Evolutionary conservation across 768 basidiomycete species (phyloP).

Genomic region (Tricholoma saponaceum): DNA sequence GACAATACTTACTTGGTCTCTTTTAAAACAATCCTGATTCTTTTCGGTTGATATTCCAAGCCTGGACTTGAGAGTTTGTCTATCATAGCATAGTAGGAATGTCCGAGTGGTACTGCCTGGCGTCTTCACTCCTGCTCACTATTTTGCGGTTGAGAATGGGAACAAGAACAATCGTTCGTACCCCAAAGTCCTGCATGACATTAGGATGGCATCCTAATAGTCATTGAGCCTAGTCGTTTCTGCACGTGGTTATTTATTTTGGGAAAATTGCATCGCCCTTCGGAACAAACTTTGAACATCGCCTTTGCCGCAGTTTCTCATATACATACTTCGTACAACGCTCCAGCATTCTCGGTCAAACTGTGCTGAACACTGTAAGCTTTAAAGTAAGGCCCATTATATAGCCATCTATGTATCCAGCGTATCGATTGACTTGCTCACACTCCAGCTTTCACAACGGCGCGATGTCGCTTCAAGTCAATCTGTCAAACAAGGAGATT

Average conservation of each 20-base stretch:
- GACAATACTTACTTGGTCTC: no score
- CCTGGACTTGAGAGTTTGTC: no score
- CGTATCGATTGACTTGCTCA: not conserved
- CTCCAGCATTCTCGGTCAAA: not conserved
- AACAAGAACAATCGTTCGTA: no score
- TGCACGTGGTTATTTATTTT: not conserved
- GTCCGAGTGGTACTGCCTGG: no score
- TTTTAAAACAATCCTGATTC: no score
- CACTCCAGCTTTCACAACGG: not conserved
- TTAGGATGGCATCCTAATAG: no score
- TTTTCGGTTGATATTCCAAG: no score
- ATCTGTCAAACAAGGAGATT: constrained; percentile 71
- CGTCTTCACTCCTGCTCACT: no score
- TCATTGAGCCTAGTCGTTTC: not conserved
- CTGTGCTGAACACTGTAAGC: not conserved
- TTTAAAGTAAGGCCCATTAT: not conserved
- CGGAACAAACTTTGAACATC: not conserved
- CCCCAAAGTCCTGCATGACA: no score
- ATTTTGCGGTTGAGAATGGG: no score
- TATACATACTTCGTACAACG: not conserved
- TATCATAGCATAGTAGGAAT: no score
- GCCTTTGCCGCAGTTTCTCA: not conserved
- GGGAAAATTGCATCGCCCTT: not conserved
- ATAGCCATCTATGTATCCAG: not conserved
- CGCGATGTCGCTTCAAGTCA: constrained; percentile 75